Conservation (phyloP, 306 rosid species). For the Mimosa bimucronata region DNA sequence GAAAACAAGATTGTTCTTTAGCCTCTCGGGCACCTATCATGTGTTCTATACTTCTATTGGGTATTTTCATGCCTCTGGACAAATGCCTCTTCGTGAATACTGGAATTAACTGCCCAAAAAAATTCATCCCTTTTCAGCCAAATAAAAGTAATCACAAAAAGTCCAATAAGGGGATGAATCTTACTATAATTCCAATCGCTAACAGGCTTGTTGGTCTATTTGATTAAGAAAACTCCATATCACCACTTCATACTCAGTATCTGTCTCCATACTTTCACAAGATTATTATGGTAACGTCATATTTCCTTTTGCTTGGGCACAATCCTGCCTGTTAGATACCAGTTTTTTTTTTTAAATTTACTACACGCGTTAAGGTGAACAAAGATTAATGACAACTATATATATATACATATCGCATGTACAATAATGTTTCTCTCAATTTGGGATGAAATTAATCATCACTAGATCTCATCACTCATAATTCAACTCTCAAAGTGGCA, state of each 20-base stretch:
- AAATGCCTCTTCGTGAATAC: conserved; percentile 47
- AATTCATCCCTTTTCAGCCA: conserved; percentile 19
- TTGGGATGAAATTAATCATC: background rate
- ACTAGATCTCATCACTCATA: background rate
- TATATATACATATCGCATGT: no score
- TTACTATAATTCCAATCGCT: conserved; percentile 39
- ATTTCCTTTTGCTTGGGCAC: background rate
- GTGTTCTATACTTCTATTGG: conserved; percentile 35
- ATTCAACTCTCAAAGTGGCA: background rate
- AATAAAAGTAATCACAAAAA: conserved; percentile 28
- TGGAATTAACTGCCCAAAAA: conserved; percentile 42
- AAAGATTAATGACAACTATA: background rate
- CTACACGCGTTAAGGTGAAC: background rate
- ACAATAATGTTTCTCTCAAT: background rate
- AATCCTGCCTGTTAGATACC: conserved; percentile 25
- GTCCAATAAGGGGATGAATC: conserved; percentile 33
- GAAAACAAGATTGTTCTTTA: conserved; percentile 36
- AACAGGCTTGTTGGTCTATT: conserved; percentile 43
- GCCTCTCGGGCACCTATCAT: conserved; percentile 37
- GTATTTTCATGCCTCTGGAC: conserved; percentile 25
- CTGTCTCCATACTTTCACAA: conserved; percentile 22
- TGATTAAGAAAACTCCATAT: conserved; percentile 27
- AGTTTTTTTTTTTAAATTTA: conserved; percentile 22
- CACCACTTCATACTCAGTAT: background rate
- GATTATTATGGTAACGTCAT: background rate